Base-by-base conservation (phyloP, 345 rosid genomes). In the Citrus trifoliata region DNA sequence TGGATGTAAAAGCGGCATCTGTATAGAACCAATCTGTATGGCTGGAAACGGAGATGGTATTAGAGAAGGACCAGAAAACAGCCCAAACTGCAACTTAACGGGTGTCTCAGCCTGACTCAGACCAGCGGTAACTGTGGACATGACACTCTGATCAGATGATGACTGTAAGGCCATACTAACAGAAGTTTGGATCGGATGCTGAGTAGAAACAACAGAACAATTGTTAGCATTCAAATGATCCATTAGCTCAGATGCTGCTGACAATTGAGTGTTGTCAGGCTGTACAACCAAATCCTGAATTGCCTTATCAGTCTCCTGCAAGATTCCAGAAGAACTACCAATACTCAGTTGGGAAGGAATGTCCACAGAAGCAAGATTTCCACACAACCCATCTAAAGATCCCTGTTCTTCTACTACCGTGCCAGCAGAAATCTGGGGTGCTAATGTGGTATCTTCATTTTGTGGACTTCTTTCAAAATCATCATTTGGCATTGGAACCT, bases 1-100 rank as follows among this genome's bases (percentile, higher is more conserved):
- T 48, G 97, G 91, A 87, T 92, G 91, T 62, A 97, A 83, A 85
- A 97, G 99, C 79, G 99, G 99, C 99, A 94, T 94, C 89, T 94
- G 97, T 82, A 96, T 96, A 78, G 99, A 93, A 85, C 99, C 99
- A 82, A 97, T 97, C 87, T 97, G 99, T 82, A 97, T 97, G 76
- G 99, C 98, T 71, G 97, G 98, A 81, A 90, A 89, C 37, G 98
- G 95, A 67, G 99, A 90, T 73, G 98, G 96, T 75, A 94, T 91
- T 79, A 97, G 77, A 51, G 98, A 86, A 72, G 95, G 98, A 79
- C 98, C 95, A 78, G 99, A 93, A 81, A 97, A 97, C 79, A 97
- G 81, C 75, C 98, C 99, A 85, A 97, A 97, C 83, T 93, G 99
- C 78, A 94, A 90, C 82, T 91, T 92, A 73, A 95, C 80, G 58